Base-by-base conservation (phyloP, 257 asterid species). In the Prunella vulgaris region DNA sequence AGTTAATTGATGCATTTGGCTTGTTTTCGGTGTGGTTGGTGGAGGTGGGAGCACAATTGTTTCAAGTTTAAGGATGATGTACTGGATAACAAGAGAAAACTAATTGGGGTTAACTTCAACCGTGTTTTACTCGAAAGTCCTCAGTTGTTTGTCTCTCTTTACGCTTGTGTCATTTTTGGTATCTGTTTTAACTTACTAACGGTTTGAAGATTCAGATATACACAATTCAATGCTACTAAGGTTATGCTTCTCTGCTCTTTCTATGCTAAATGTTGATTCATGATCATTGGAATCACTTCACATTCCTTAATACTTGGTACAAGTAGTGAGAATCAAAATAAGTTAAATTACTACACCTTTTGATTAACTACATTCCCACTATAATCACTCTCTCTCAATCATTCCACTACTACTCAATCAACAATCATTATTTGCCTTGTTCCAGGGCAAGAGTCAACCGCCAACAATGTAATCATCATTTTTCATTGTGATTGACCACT, bases 41-140 rank as follows among this genome's bases (percentile, higher is more conserved):
- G 22, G 22, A 1, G 54, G 54, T n/a, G 20, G 54, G 54, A 5
- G 54, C 2, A 17, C 3, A 3, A 10, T 17, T 35, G 8, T 28
- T 70, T 70, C 32, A 70, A n/a, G 27, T 66, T 60, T 25, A 61
- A 58, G 0, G 22, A 18, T 49, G 60, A 66, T 51, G 13, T 53
- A 10, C 33, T 32, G 53, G 51, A 53, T 18, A 69, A 14, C 54
- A 21, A 35, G 12, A 9, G 1, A 48, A 28, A 65, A 53, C n/a
- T 14, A 38, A 58, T 40, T 56, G 14, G 7, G 5, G 24, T 37
- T 10, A 22, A 37, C 35, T 61, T 42, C 20, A 63, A 49, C 22
- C 25, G 69, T 21, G 62, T 15, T 22, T 53, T 37, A n/a, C 22
- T 14, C 17, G n/a, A 10, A 13, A 15, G 22, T n/a, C 40, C 18